Evolutionary conservation across 495 filamentous ascomycete species (phyloP), one percentile per base, ranked within the genome.

Genomic region (Trichoderma asperelloides): DNA sequence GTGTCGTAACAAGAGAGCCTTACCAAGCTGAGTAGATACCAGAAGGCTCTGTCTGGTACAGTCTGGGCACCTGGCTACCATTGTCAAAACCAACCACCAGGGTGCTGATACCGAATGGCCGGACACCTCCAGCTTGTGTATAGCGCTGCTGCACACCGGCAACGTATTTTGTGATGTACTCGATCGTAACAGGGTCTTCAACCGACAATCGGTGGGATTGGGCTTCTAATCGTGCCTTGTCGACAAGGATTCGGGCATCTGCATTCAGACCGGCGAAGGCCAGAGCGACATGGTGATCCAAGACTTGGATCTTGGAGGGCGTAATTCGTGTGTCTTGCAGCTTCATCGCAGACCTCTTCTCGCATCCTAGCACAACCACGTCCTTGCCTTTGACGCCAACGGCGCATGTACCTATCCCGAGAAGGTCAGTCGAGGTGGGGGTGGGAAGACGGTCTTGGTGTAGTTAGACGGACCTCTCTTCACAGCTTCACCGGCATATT

Each of bases 281-380:
- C 68, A 98, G 92, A 76, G 91, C 94, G 65, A 95, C 94, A 78
- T 98, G 95, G 71, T 87, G 90, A 79, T 98, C 95, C 72, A 98
- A 85, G 64, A 96, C 84, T 55, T 91, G 90, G 78, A 98, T 96
- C 84, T 98, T 98, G 65, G 93, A 97, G 30, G 95, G 95, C 33
- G 95, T 98, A 81, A 98, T 98, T 71, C 95, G 91, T 62, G 95
- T 98, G 80, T 98, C 95, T 86, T 98, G 95, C 25, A 98, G 88
- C 78, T 98, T 98, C 88, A 98, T 96, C 13, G 95, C 96, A 13
- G 95, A 97, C 67, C 94, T 87, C 83, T 98, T 98, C 81, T 98
- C 95, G 82, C 95, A 98, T 67, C 95, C 95, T 30, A 98, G 83
- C 12, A 98, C 95, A 12, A 97, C 95, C 70, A 97, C 91, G 75